Conservation (phyloP, 1,284 basidiomycete species). For the Tausonia pullulans region DNA sequence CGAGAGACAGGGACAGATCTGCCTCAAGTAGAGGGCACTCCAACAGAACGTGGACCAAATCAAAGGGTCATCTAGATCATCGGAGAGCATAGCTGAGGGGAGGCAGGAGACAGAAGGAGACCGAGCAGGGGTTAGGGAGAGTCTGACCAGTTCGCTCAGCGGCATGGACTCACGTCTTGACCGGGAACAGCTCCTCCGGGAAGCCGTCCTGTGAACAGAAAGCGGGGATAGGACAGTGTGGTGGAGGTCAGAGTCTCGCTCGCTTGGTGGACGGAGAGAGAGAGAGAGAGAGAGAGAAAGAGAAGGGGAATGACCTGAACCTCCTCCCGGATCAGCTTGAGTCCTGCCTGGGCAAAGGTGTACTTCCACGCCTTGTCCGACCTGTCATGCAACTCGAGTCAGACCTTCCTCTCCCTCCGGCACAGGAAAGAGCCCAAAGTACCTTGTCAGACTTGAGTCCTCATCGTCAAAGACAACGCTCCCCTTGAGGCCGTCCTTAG, state of each 20-base stretch:
- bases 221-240: not conserved
- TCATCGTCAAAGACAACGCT: constrained; percentile 61
- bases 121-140: no score
- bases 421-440: constrained; percentile 21
- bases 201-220: constrained; percentile 52
- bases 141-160: constrained; percentile 6
- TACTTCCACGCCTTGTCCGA: constrained; percentile 72
- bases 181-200: constrained; percentile 62
- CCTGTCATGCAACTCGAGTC: constrained; percentile 35
- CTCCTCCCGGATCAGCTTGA: constrained; percentile 26
- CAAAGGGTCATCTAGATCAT: no score
- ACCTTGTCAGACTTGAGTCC: constrained; percentile 82
- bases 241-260: not conserved
- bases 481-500: constrained; percentile 42
- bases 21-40: no score
- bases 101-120: no score
- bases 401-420: not conserved
- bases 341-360: constrained; percentile 44
- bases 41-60: no score
- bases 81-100: no score
- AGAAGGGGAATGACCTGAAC: constrained; percentile 21
- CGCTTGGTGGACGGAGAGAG: not conserved
- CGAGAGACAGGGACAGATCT: no score
- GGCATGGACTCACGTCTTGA: constrained; percentile 58
- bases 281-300: not conserved